These are phyloP conservation scores for Wickerhamiella australiensis DNA, from an alignment of 805 yeast genomes.

Conservation along the genomic window DNA sequence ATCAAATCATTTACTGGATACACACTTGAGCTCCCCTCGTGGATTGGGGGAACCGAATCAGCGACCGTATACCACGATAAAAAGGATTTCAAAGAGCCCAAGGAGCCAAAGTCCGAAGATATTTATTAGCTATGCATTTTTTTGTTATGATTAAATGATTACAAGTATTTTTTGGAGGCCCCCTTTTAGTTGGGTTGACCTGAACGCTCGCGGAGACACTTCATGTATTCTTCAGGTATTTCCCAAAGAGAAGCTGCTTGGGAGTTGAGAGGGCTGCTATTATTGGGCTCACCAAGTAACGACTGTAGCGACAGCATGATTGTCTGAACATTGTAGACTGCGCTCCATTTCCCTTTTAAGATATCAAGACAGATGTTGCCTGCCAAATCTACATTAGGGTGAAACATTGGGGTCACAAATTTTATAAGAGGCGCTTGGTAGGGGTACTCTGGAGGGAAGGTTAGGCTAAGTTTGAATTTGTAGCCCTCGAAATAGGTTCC, in stretches of 20 bases:
- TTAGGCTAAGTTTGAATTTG: constrained; percentile 38
- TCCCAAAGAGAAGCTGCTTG: constrained; percentile 49
- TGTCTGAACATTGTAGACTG: constrained; percentile 49
- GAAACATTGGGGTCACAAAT: constrained; percentile 51
- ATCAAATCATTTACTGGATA: constrained; percentile 38
- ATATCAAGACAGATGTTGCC: constrained; percentile 58
- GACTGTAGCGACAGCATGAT: constrained; percentile 47
- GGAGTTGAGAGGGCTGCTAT: constrained; percentile 41
- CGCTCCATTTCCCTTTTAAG: constrained; percentile 54
- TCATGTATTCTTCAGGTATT: constrained; percentile 33
- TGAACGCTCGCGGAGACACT: constrained; percentile 29
- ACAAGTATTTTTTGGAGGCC: constrained; percentile 28
- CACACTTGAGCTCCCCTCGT: constrained; percentile 28
- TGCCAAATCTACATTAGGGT: constrained; percentile 51
- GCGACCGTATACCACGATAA: constrained; percentile 5
- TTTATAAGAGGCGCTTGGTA: constrained; percentile 44
- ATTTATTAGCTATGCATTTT: constrained; percentile 26
- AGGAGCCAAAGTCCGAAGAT: background rate
- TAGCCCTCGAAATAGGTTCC: constrained; percentile 47
- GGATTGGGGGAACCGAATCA: constrained; percentile 30
- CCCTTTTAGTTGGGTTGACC: constrained; percentile 23
- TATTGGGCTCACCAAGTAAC: constrained; percentile 52
- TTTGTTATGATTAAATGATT: background rate
- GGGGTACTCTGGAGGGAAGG: constrained; percentile 46
- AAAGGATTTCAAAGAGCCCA: background rate